A percentile compares a stretch with the other conserved stretches of the same genome.
phyloP scores from a whole-genome alignment of 1,139 yeast species.

The Keqinozyma sinolaborantium region DNA sequence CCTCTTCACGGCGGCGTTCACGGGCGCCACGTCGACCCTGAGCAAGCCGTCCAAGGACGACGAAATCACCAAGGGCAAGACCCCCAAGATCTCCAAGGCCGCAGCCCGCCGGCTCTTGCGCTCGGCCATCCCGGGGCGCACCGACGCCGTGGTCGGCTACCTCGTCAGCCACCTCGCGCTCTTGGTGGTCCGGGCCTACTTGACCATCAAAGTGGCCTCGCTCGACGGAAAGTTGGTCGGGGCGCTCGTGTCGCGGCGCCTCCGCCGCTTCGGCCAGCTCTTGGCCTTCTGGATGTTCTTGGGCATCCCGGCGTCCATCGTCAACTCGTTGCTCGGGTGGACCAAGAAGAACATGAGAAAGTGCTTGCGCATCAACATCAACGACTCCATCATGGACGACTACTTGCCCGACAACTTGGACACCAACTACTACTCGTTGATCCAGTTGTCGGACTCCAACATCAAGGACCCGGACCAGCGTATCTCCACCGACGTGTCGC shows the following conservation, averaged over 20 bases:
- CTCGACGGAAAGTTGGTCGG: constrained; percentile 87
- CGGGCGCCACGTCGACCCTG: constrained; percentile 40
- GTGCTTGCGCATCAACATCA: constrained; percentile 62
- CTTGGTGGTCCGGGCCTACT: constrained; percentile 63
- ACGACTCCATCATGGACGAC: constrained; percentile 58
- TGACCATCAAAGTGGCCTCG: constrained; percentile 81
- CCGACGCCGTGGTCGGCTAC: constrained; percentile 32
- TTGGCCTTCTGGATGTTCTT: constrained; percentile 77
- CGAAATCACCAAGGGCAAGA: constrained; percentile 13
- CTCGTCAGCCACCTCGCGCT: constrained; percentile 59
- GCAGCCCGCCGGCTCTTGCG: constrained; percentile 29
- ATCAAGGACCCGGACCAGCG: constrained; percentile 81
- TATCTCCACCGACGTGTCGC: constrained; percentile 73
- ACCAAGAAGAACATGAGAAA: constrained; percentile 68
- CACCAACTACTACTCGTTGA: constrained; percentile 41
- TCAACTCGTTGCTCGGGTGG: constrained; percentile 71
- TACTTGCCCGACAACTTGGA: constrained; percentile 63
- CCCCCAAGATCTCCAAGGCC: constrained; percentile 30
- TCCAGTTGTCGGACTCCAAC: constrained; percentile 53
- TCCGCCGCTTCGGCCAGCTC: constrained; percentile 59
- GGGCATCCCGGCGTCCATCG: constrained; percentile 83
- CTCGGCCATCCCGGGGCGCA: constrained; percentile 37
- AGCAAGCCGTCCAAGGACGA: constrained; percentile 5
- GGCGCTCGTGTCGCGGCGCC: constrained; percentile 69
- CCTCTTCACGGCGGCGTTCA: constrained; percentile 43